These are phyloP conservation scores for Trichosporon faecale DNA, from an alignment of 1,284 basidiomycete species.

Conservation along the genomic window DNA sequence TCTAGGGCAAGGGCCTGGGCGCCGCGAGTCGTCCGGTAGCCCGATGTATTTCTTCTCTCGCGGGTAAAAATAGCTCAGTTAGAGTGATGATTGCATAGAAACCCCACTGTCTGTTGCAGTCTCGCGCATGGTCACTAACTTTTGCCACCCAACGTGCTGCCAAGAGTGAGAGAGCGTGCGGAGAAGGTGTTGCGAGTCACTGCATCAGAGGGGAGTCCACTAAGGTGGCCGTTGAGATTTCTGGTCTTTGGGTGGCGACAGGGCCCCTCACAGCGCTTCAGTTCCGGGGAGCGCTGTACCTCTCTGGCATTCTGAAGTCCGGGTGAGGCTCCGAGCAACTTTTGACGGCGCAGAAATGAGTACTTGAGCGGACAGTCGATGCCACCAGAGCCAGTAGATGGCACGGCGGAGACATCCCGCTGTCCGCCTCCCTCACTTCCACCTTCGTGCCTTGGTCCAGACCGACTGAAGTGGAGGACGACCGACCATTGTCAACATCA, in stretches of 20 bases:
- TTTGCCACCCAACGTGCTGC: not conserved
- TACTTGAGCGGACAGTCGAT: not conserved
- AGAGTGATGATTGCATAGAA: constrained; percentile 9
- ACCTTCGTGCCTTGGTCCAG: not conserved
- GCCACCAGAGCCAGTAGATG: not conserved
- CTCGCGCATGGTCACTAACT: not conserved
- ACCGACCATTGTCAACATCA: not conserved
- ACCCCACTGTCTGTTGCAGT: not conserved
- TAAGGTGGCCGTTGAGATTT: too few species aligned
- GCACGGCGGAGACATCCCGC: not conserved
- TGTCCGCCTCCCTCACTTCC: not conserved
- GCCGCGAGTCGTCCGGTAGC: constrained; percentile 29
- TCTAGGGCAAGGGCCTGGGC: constrained; percentile 14
- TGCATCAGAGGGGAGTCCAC: too few species aligned
- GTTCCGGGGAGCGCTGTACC: too few species aligned
- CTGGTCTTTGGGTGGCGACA: too few species aligned
- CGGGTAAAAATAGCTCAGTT: constrained; percentile 12
- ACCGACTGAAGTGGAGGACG: constrained; percentile 17
- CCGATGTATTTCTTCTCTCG: constrained; percentile 35
- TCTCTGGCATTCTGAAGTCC: too few species aligned
- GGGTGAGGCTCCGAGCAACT: not conserved
- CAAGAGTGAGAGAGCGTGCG: not conserved
- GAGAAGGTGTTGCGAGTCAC: too few species aligned
- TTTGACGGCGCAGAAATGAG: not conserved
- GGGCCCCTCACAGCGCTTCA: too few species aligned